Base-by-base conservation (phyloP, 2,329 filamentous ascomycete genomes). In the Diaporthe helianthi region DNA sequence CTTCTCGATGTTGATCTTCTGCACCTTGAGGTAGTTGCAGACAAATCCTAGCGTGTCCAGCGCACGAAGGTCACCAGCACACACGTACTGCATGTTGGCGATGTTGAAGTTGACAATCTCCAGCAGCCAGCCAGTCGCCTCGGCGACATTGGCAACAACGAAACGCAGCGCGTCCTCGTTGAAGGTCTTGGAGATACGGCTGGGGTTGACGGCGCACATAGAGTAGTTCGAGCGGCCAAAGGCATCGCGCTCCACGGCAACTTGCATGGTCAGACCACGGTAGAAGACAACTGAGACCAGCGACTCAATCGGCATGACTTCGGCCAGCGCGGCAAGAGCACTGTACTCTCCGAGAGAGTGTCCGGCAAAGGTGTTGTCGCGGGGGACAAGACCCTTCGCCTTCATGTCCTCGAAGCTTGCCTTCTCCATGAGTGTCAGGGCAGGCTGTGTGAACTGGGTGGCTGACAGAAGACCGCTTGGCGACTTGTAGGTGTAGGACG, bases 231-330 rank as follows among this genome's bases (percentile, higher is more conserved):
- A 98, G 68, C 96, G 92, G 46, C 96, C 96, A 73, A 89, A 85
- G 70, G 91, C 94, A 80, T 99, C 96, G 79, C 96, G 94, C 85
- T 98, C 96, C 73, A 99, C 96, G 29, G 96, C 96, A 58, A 99
- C 96, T 83, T 99, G 96, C 96, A 99, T 99, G 26, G 96, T 99
- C 77, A 99, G 85, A 77, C 96, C 96, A 81, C 96, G 94, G 85
- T 99, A 99, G 87, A 99, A 99, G 67, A 99, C 97, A 55, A 99
- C 96, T 0, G 96, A 98, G 2, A 99, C 96, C 80, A 99, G 86
- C 75, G 92, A 96, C 85, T 99, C 96, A 77, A 99, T 99, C n/a
- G 97, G 96, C 93, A 99, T 97, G 79, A 99, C 96, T 78, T 99
- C 95, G 13, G 97, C 96, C 71, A 99, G 87, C 15, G 96, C 96